A percentile compares a stretch with the other conserved stretches of the same genome.
These are phyloP conservation scores for Lupinus albus DNA, from an alignment of 306 rosid genomes.

Conservation along the genomic window DNA sequence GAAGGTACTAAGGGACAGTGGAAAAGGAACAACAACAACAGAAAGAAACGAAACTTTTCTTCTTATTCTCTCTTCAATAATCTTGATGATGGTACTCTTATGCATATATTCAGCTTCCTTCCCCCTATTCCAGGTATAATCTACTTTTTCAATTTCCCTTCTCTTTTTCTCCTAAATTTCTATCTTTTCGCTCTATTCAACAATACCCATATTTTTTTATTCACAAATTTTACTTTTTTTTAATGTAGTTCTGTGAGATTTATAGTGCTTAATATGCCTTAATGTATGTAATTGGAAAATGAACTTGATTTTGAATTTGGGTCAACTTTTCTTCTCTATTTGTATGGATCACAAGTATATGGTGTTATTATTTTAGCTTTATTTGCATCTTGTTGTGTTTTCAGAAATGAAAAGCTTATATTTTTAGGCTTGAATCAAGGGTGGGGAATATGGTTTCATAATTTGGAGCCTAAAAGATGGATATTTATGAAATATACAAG, in stretches of 20 bases:
- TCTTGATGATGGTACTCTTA: slow-evolving; percentile 90
- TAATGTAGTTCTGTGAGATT: slow-evolving; percentile 16
- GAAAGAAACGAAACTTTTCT: slow-evolving; percentile 36
- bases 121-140: slow-evolving; percentile 85
- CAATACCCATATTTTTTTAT: slow-evolving; percentile 33
- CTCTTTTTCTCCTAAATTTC: background rate
- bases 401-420: slow-evolving; percentile 14
- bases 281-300: no score
- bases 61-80: slow-evolving; percentile 51
- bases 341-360: background rate
- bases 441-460: background rate
- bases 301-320: slow-evolving; percentile 32
- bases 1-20: slow-evolving; percentile 30
- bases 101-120: slow-evolving; percentile 93
- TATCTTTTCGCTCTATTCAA: slow-evolving; percentile 34
- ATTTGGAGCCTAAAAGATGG: slow-evolving; percentile 8
- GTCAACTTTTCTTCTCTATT: background rate
- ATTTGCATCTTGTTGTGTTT: slow-evolving; percentile 3
- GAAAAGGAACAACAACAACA: slow-evolving; percentile 30
- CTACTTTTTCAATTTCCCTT: background rate
- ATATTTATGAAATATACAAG: slow-evolving; percentile 16
- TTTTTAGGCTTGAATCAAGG: slow-evolving; percentile 6
- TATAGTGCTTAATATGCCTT: background rate
- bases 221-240: slow-evolving; percentile 20
- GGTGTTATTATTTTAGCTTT: background rate